A percentile compares a stretch with the other conserved stretches of the same genome.
phyloP scores from a whole-genome alignment of 768 basidiomycete species.

The Cubamyces sp. region DNA sequence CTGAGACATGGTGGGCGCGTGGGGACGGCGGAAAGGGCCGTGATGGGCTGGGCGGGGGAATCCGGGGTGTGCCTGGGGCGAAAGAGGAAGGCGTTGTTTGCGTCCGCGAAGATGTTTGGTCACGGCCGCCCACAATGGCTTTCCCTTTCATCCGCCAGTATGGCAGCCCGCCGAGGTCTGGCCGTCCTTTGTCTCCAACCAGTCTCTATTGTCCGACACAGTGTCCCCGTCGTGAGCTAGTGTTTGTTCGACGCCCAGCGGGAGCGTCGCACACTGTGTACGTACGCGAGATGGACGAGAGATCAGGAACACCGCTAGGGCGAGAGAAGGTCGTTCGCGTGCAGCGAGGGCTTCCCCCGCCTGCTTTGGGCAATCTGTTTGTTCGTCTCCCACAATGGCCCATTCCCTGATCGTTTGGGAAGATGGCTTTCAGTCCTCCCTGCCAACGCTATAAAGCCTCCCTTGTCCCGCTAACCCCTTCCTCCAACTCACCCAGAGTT shows the following conservation, averaged over 20 bases:
- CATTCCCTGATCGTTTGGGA: constrained; percentile 14
- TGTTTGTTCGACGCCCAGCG: neutral
- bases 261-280: neutral
- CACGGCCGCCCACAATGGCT: constrained; percentile 24
- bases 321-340: constrained; percentile 13
- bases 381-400: constrained; percentile 17
- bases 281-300: constrained; percentile 5
- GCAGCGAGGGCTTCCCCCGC: constrained; percentile 1
- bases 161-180: neutral
- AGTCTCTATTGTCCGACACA: constrained; percentile 21
- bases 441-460: constrained; percentile 23
- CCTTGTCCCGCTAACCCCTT: neutral
- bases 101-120: constrained; percentile 9
- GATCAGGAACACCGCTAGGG: constrained; percentile 20
- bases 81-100: constrained; percentile 25
- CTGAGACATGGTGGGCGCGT: constrained; percentile 9
- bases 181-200: constrained; percentile 16
- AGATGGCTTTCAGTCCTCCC: neutral
- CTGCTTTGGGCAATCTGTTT: constrained; percentile 23
- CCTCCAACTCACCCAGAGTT: constrained; percentile 29
- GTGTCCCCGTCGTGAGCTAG: neutral
- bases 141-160: constrained; percentile 32
- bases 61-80: constrained; percentile 5
- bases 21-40: constrained; percentile 4
- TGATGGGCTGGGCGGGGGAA: constrained; percentile 3